Evolutionary conservation across 164 flowering plant genomes (phyloP).

Genomic region (Hamamelis virginiana): DNA sequence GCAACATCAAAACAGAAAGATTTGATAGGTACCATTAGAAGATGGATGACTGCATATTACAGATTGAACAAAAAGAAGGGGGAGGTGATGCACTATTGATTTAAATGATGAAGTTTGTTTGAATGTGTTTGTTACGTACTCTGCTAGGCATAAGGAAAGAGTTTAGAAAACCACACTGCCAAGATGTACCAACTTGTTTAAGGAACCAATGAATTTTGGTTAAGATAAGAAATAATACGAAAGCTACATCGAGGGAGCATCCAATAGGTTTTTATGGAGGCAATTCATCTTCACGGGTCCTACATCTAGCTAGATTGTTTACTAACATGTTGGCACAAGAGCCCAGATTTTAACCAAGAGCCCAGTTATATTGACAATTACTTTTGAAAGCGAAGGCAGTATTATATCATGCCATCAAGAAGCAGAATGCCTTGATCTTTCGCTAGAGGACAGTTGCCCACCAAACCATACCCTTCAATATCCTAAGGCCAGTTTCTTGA

Average conservation of each 20-base stretch:
- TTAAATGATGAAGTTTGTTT: background rate
- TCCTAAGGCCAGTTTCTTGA: background rate
- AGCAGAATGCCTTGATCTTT: background rate
- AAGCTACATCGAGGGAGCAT: background rate
- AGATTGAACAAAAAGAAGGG: background rate
- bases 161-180: no score
- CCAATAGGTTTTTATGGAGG: background rate
- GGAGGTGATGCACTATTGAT: background rate
- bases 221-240: background rate
- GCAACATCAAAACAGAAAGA: background rate
- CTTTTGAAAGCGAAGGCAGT: no score
- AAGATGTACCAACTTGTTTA: background rate
- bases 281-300: background rate
- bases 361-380: no score
- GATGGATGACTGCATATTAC: background rate
- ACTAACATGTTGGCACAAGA: background rate
- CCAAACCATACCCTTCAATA: background rate
- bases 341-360: no score
- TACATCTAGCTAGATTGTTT: background rate
- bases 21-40: background rate
- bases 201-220: slow-evolving; percentile 1
- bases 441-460: background rate
- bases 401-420: no score
- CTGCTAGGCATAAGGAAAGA: background rate
- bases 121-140: background rate